Percentiles rank a stretch among this genome's conserved stretches.
phyloP scores from a whole-genome alignment of 805 yeast species.

The Metschnikowia picachoensis region DNA sequence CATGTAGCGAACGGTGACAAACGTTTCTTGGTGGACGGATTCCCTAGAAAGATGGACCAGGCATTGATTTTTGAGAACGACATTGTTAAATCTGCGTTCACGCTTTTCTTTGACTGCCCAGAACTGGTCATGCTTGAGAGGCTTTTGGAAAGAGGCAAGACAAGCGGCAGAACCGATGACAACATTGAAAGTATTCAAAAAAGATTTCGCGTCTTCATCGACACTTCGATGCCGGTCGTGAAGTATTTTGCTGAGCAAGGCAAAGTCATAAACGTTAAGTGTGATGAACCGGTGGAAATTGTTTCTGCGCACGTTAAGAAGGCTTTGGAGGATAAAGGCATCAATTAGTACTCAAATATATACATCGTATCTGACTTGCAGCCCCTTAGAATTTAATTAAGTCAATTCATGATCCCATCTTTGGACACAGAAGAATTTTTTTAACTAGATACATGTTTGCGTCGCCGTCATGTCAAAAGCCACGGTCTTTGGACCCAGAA shows the following conservation, averaged over 20 bases:
- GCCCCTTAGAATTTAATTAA: neutral
- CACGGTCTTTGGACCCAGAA: conserved; percentile 57
- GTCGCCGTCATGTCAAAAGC: conserved; percentile 9
- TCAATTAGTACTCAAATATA: conserved; percentile 14
- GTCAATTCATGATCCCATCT: neutral
- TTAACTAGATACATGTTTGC: neutral
- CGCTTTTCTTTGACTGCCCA: conserved; percentile 77
- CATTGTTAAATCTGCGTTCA: conserved; percentile 64
- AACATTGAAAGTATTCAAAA: conserved; percentile 86
- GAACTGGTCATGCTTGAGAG: conserved; percentile 80
- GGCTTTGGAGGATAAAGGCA: conserved; percentile 49
- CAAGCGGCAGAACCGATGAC: conserved; percentile 92
- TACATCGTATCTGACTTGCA: neutral
- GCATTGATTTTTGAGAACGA: conserved; percentile 86
- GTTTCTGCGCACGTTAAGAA: conserved; percentile 68
- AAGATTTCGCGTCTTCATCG: conserved; percentile 80
- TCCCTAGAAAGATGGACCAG: conserved; percentile 98
- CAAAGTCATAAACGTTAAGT: conserved; percentile 72
- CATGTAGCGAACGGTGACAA: conserved; percentile 45
- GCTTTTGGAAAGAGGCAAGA: conserved; percentile 85
- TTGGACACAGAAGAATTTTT: neutral
- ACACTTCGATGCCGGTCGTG: conserved; percentile 92
- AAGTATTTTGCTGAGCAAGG: conserved; percentile 70
- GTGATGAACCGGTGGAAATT: conserved; percentile 75
- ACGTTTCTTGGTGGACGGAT: conserved; percentile 86